Evolutionary conservation across 140 eudicot species (phyloP), one percentile per base, ranked within the genome.

Genomic region (Erigeron philadelphicus): DNA sequence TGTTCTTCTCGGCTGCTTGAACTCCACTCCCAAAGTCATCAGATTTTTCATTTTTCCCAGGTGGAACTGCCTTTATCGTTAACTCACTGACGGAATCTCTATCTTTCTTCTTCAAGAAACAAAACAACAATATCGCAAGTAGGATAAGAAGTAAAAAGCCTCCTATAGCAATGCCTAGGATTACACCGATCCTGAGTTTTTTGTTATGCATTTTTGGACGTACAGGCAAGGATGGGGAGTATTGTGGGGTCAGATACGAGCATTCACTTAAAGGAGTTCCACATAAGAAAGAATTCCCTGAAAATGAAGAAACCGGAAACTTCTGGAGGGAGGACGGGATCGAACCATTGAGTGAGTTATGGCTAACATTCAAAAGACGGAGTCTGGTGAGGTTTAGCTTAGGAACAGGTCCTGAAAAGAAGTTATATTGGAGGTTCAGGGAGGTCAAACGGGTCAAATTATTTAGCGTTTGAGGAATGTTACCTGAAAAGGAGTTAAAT

Each of bases 21-120:
- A 91, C 90, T 13, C 98, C 98, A 25, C 96, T 91, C 53, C 98
- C 98, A 57, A 91, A 91, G 49, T 88, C 96, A 50, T 82, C 88
- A 5, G 95, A 81, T 69, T 86, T 88, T 52, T 84, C 88, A 50
- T 68, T 84, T 76, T 83, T 82, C 5, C 83, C 96, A 0, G 79
- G 83, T 43, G 75, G 76, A 11, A 78, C 64, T 13, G 82, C 88
- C 86, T 85, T 91, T 15, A 73, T 73, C 49, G 83, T 88, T 46
- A 80, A 69, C 64, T 71, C 87, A 53, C 79, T 67, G 23, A 74
- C 79, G 1, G 66, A 78, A 45, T 59, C 76, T 8, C 44, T 43
- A 11, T 58, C 77, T 72, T 81, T 61, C 74, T 82, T 88, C 78
- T 75, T 90, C 58, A 82, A 21, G 85, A 83, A 81, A 72, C 78